A percentile compares a stretch with the other conserved stretches of the same genome.
Conservation (phyloP, 2,329 filamentous ascomycete species). For the Neofusicoccum umdonicola region DNA sequence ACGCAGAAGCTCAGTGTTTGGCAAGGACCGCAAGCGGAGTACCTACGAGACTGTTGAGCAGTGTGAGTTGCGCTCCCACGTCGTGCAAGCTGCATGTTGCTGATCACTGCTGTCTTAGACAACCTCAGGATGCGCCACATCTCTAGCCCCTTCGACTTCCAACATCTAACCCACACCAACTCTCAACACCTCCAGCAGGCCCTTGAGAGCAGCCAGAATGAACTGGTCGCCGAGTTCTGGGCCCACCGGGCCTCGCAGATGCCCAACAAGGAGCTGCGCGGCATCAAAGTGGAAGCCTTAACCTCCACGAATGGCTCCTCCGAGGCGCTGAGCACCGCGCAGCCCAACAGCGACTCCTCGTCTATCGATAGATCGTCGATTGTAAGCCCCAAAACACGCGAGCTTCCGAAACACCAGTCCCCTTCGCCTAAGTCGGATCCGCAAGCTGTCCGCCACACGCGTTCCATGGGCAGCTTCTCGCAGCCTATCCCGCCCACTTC, state of each 20-base stretch:
- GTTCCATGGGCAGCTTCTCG: conserved; percentile 54
- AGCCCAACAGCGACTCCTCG: not conserved
- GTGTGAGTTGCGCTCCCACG: conserved; percentile 25
- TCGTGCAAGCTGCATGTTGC: not conserved
- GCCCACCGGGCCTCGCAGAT: conserved; percentile 53
- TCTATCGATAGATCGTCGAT: not conserved
- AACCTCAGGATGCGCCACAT: conserved; percentile 41
- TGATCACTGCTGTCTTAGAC: conserved; percentile 19
- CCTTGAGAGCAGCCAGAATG: conserved; percentile 50
- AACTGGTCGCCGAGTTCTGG: conserved; percentile 54
- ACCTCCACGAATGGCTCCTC: conserved; percentile 24
- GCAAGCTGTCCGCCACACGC: conserved; percentile 28
- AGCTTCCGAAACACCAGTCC: not conserved
- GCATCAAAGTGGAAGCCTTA: conserved; percentile 53
- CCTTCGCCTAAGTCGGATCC: conserved; percentile 20
- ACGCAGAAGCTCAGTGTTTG: conserved; percentile 33
- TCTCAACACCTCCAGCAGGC: conserved; percentile 54
- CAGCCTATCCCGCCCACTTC: conserved; percentile 41
- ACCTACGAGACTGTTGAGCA: conserved; percentile 25
- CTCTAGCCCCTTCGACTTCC: conserved; percentile 63
- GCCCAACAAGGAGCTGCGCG: conserved; percentile 49
- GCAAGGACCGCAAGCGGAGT: conserved; percentile 29
- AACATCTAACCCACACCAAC: conserved; percentile 61
- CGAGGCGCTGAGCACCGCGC: not conserved
- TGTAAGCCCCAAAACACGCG: conserved; percentile 23